These are phyloP conservation scores for Parmales sp. DNA, from an alignment of 108 stramenopile species.

Conservation along the genomic window DNA sequence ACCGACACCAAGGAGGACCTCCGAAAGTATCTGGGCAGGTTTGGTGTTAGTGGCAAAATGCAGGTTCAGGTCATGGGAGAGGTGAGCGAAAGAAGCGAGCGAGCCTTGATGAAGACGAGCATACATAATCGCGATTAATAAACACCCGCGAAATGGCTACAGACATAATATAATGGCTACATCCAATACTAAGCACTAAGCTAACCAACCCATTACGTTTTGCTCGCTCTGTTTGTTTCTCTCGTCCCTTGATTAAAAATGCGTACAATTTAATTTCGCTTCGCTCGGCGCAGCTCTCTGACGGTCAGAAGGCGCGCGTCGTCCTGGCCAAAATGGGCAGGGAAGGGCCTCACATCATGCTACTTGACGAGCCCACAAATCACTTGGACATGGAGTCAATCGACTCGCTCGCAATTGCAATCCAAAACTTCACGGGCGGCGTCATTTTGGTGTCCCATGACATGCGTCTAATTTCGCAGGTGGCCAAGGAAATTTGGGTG, in stretches of 20 bases:
- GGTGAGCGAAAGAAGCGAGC: constrained; percentile 91
- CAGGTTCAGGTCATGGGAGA: constrained; percentile 83
- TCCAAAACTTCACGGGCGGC: constrained; percentile 93
- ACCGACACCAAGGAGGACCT: constrained; percentile 63
- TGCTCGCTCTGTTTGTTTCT: too few relatives aligned
- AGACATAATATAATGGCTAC: too few relatives aligned
- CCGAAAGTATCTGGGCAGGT: constrained; percentile 87
- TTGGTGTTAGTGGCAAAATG: constrained; percentile 87
- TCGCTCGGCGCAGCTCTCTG: too few relatives aligned
- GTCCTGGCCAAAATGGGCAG: constrained; percentile 92
- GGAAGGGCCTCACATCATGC: constrained; percentile 87
- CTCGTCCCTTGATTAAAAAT: too few relatives aligned
- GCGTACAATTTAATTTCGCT: too few relatives aligned
- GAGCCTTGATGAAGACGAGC: too few relatives aligned
- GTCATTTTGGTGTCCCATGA: constrained; percentile 96
- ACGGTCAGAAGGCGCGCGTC: constrained; percentile 89
- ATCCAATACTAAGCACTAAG: too few relatives aligned
- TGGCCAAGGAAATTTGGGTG: constrained; percentile 96
- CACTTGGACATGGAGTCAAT: constrained; percentile 88
- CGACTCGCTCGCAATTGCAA: constrained; percentile 90
- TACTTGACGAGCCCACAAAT: constrained; percentile 80
- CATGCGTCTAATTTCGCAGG: constrained; percentile 93
- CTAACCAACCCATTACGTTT: too few relatives aligned
- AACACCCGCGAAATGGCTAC: too few relatives aligned
- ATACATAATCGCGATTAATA: too few relatives aligned